Base-by-base conservation (phyloP, 495 filamentous ascomycete species). In the Pyrenopolyporus hunteri region DNA sequence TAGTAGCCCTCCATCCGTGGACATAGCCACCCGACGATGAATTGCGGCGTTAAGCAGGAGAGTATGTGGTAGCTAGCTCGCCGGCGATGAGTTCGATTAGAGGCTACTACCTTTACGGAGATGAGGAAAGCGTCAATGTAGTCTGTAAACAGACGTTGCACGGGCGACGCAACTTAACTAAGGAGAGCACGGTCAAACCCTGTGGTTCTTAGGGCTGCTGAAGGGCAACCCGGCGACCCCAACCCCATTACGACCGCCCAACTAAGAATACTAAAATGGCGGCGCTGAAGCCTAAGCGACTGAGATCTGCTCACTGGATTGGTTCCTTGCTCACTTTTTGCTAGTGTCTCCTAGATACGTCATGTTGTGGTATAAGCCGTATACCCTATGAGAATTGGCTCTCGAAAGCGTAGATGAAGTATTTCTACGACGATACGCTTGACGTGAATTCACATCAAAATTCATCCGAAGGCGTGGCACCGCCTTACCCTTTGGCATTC, bases 71-170 rank as follows among this genome's bases (percentile, higher is more conserved):
- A 49, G 26, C 17, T 23, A 7, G 28, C 14, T 53, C 8, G 31
- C 37, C 14, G 19, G 29, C 31, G 26, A 10, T 20, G 28, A 49
- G 48, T 58, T 53, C 36, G 2, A 13, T 16, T 17, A 23, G 35
- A 49, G 9, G 19, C 17, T 51, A 39, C 35, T 9, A 28, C 23
- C 13, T 29, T 42, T 13, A 7, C 23, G 2, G 9, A 16, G 16
- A 28, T 3, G 23, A 51, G 37, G 6, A 35, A 25, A 46, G 14
- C 13, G 19, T 28, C 2, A 47, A 20, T 22, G 4, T 26, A 11
- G 36, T 39, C 35, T 51, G 60, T 58, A 22, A 33, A 44, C 20
- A 57, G 35, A 6, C 28, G 29, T 10, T n/a, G 31, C 10, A 22
- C 4, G 32, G n/a, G 32, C 5, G 19, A 32, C 6, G 26, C n/a